Base-by-base conservation (phyloP, 108 stramenopile genomes). In the Nitzschia sp. region DNA sequence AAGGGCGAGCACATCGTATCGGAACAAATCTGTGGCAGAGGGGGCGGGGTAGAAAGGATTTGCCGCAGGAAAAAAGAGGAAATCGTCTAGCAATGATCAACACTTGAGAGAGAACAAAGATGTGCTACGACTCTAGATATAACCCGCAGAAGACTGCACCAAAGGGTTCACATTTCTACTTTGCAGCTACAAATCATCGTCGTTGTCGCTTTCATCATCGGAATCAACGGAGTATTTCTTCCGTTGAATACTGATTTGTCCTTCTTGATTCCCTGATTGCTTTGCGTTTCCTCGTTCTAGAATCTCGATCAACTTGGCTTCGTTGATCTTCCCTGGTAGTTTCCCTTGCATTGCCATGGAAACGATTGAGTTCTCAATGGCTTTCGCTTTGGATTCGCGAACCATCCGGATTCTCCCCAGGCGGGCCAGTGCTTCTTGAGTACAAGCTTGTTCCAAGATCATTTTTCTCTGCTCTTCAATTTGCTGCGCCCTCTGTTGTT, bases 221-320 rank as follows among this genome's bases (percentile, higher is more conserved):
- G 88, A 89, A 80, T 95, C 94, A 75, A 95, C 81, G n/a, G 89
- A 81, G 71, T 95, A 92, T 59, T 83, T 82, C 63, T 92, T 95
- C 65, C 94, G 70, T 55, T 95, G 91, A 71, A 95, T 95, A 47
- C 67, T 87, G 49, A 95, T 91, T 17, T 62, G 62, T 32, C 70
- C 58, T 56, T 64, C 71, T 69, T 71, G 58, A 42, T 68, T 18
- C 67, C 82, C 9, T 75, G 83, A 28, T 82, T 70, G 13, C 0
- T 38, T 17, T 3, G 55, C 54, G 30, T 45, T 71, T n/a, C 70
- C 70, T 47, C 91, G 87, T 77, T 95, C 94, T 31, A 95, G 72
- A 77, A 95, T 92, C 76, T 95, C 91, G 36, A 92, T 86, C 25
- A 95, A 67, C 47, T 87, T 84, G 11, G 70, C 89, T 74, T 95